These are phyloP conservation scores for Colletotrichum lentis DNA, from an alignment of 2,329 filamentous ascomycete genomes.

Conservation along the genomic window DNA sequence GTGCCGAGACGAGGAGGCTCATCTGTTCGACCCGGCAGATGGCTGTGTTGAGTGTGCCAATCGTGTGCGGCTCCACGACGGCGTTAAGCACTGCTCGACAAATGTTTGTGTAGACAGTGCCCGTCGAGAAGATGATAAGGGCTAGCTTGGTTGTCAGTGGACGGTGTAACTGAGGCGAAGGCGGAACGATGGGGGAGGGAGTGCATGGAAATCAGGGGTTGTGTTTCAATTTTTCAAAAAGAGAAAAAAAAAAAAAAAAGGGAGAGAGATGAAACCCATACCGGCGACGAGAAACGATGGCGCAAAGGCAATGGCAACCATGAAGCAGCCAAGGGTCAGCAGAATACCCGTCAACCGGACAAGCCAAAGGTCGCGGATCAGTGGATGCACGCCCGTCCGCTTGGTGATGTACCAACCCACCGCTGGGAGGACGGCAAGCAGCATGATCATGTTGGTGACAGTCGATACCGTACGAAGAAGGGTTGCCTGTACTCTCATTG, in stretches of 20 bases:
- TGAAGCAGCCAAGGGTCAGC: slow-evolving; percentile 47
- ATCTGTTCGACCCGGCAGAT: slow-evolving; percentile 60
- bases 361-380: slow-evolving; percentile 54
- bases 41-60: slow-evolving; percentile 63
- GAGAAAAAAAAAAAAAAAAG: too few species aligned
- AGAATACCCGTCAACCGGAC: slow-evolving; percentile 47
- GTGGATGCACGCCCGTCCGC: slow-evolving; percentile 44
- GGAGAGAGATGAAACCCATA: too few species aligned
- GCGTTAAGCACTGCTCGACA: slow-evolving; percentile 61
- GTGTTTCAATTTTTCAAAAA: too few species aligned
- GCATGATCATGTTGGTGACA: slow-evolving; percentile 49
- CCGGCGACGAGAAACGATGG: slow-evolving; percentile 47
- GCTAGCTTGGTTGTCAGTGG: slow-evolving; percentile 41
- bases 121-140: slow-evolving; percentile 56
- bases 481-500: slow-evolving; percentile 47
- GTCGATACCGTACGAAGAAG: slow-evolving; percentile 52
- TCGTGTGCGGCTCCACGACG: slow-evolving; percentile 61
- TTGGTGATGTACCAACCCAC: slow-evolving; percentile 46
- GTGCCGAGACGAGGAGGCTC: slow-evolving; percentile 57
- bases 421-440: slow-evolving; percentile 51
- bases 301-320: slow-evolving; percentile 49
- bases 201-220: background rate
- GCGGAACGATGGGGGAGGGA: background rate
- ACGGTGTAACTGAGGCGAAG: background rate
- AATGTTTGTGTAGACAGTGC: slow-evolving; percentile 54